Evolutionary conservation across 805 yeast genomes (phyloP).

Genomic region (Saturnispora galanensis): DNA sequence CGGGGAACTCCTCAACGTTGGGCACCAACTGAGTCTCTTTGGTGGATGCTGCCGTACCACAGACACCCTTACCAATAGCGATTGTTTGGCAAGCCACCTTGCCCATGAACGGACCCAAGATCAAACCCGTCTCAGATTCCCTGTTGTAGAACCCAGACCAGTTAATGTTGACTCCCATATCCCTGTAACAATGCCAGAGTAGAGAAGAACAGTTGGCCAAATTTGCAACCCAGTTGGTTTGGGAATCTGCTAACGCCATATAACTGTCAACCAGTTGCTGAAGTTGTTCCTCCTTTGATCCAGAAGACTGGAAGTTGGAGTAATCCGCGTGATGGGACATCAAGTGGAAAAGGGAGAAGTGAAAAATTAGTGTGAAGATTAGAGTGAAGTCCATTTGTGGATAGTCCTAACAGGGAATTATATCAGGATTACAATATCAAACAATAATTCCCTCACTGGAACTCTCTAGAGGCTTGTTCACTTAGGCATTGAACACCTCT

Average conservation of each 20-base stretch:
- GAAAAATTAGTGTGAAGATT: background rate
- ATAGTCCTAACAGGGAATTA: too few relatives aligned
- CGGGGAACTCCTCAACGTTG: slow-evolving; percentile 72
- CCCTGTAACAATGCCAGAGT: slow-evolving; percentile 76
- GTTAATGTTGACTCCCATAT: slow-evolving; percentile 49
- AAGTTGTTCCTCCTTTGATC: slow-evolving; percentile 43
- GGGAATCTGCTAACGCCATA: slow-evolving; percentile 51
- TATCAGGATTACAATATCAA: too few relatives aligned
- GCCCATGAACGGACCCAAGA: slow-evolving; percentile 92
- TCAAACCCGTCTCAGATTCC: slow-evolving; percentile 32
- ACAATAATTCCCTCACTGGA: too few relatives aligned
- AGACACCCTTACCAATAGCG: slow-evolving; percentile 74
- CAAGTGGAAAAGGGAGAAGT: background rate
- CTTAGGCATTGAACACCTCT: too few relatives aligned
- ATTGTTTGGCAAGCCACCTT: slow-evolving; percentile 92
- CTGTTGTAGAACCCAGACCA: slow-evolving; percentile 90
- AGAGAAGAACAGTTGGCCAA: slow-evolving; percentile 79
- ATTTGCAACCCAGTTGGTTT: slow-evolving; percentile 81
- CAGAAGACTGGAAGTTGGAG: slow-evolving; percentile 36
- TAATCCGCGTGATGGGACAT: slow-evolving; percentile 64
- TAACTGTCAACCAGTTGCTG: slow-evolving; percentile 51
- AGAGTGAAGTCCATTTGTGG: too few relatives aligned
- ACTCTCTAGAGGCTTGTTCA: too few relatives aligned
- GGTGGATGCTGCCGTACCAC: slow-evolving; percentile 70
- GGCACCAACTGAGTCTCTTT: slow-evolving; percentile 61